Evolutionary conservation across 495 filamentous ascomycete species (phyloP).

Genomic region (Hypoxylon lienhwacheense): DNA sequence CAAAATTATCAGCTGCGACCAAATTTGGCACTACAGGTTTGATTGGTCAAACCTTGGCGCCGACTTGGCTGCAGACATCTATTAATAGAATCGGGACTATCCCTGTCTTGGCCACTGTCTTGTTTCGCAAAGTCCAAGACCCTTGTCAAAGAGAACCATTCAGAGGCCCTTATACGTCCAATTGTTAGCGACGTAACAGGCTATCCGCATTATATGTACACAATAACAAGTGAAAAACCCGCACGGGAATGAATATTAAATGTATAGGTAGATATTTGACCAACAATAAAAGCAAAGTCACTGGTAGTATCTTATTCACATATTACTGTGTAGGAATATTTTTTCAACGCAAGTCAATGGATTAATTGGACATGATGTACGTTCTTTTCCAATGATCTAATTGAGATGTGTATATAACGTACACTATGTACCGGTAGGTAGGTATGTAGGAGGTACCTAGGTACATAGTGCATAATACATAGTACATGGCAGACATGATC

Average conservation of each 20-base stretch:
- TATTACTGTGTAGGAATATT: background rate
- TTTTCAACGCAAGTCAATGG: too few species aligned
- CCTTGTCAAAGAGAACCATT: constrained; percentile 31
- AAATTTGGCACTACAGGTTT: constrained; percentile 31
- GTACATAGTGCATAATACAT: background rate
- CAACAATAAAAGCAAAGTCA: constrained; percentile 8
- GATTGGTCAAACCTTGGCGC: constrained; percentile 39
- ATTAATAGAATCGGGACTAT: constrained; percentile 39
- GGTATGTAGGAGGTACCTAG: constrained; percentile 3
- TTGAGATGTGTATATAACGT: background rate
- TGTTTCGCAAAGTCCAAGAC: constrained; percentile 40
- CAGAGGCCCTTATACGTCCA: constrained; percentile 18
- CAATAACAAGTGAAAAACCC: constrained; percentile 5
- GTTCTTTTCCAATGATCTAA: too few species aligned
- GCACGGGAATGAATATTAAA: background rate
- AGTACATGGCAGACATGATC: background rate
- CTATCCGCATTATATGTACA: constrained; percentile 19
- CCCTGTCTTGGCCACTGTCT: constrained; percentile 36
- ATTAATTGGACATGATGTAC: too few species aligned
- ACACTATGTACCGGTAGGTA: background rate
- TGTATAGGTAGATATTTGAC: constrained; percentile 12
- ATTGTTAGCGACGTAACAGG: constrained; percentile 27
- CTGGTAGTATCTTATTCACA: background rate
- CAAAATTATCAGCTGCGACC: constrained; percentile 39
- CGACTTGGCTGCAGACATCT: constrained; percentile 37